These are phyloP conservation scores for Crotalaria pallida DNA, from an alignment of 306 rosid genomes.

Conservation along the genomic window DNA sequence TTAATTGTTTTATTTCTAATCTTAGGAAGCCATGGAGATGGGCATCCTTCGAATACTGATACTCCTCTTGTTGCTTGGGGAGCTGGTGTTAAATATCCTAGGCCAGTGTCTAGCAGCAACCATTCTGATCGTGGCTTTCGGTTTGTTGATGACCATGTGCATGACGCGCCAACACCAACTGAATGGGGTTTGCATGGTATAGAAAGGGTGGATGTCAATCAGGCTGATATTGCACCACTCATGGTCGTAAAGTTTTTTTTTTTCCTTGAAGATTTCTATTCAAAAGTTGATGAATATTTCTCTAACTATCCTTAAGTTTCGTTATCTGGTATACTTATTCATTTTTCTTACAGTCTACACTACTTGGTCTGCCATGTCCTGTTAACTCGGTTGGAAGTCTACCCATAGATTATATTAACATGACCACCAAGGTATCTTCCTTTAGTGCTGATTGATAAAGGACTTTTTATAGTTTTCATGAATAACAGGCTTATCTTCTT, in stretches of 20 bases:
- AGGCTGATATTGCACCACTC: constrained; percentile 90
- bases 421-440: constrained; percentile 55
- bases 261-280: not conserved
- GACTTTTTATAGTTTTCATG: not conserved
- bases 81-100: constrained; percentile 79
- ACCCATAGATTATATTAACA: constrained; percentile 64
- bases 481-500: not conserved
- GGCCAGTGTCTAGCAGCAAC: constrained; percentile 59
- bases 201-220: constrained; percentile 93
- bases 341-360: constrained; percentile 65
- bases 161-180: constrained; percentile 69
- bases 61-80: constrained; percentile 98
- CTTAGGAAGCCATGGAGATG: constrained; percentile 92
- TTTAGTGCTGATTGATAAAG: constrained; percentile 17
- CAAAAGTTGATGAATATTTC: constrained; percentile 4
- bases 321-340: constrained; percentile 29
- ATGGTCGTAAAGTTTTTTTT: constrained; percentile 47
- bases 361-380: constrained; percentile 82
- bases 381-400: constrained; percentile 86
- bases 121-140: constrained; percentile 64
- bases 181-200: constrained; percentile 80
- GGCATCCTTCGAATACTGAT: constrained; percentile 91
- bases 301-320: constrained; percentile 15
- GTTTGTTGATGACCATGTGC: constrained; percentile 78
- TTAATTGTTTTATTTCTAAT: constrained; percentile 4